Evolutionary conservation across 2,329 filamentous ascomycete genomes (phyloP).

Genomic region (Fusarium bulbicola): DNA sequence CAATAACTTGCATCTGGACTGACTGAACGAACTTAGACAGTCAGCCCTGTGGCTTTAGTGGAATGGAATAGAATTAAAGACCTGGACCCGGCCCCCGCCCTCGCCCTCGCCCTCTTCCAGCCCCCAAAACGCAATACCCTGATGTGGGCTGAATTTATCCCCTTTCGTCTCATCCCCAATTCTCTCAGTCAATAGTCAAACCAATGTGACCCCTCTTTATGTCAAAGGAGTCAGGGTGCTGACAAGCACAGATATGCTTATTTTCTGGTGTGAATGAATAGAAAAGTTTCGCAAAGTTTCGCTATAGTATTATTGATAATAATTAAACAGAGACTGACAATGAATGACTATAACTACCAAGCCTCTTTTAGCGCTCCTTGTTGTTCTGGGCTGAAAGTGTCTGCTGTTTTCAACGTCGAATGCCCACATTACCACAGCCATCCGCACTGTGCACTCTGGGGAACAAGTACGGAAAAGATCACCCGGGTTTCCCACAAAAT

Average conservation of each 20-base stretch:
- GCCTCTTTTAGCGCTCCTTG: not conserved
- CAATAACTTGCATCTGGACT: not conserved
- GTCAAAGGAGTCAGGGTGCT: not conserved
- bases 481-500: slow-evolving; percentile 9
- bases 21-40: not conserved
- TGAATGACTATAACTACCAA: not conserved
- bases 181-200: not conserved
- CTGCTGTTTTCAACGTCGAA: not conserved
- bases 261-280: not conserved
- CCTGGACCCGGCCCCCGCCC: not conserved
- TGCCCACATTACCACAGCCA: slow-evolving; percentile 5
- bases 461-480: slow-evolving; percentile 12
- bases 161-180: slow-evolving; percentile 6
- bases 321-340: not conserved
- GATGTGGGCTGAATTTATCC: slow-evolving; percentile 11
- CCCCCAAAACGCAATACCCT: slow-evolving; percentile 5
- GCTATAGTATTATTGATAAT: not conserved
- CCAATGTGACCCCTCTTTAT: slow-evolving; percentile 5
- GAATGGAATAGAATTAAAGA: not conserved
- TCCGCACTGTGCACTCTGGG: slow-evolving; percentile 18
- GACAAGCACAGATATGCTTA: not conserved
- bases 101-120: not conserved
- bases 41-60: not conserved
- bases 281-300: not conserved
- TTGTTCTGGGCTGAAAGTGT: not conserved